These are phyloP conservation scores for Kentomonas sorsogonicus DNA, from an alignment of 208 protist species.

Conservation along the genomic window DNA sequence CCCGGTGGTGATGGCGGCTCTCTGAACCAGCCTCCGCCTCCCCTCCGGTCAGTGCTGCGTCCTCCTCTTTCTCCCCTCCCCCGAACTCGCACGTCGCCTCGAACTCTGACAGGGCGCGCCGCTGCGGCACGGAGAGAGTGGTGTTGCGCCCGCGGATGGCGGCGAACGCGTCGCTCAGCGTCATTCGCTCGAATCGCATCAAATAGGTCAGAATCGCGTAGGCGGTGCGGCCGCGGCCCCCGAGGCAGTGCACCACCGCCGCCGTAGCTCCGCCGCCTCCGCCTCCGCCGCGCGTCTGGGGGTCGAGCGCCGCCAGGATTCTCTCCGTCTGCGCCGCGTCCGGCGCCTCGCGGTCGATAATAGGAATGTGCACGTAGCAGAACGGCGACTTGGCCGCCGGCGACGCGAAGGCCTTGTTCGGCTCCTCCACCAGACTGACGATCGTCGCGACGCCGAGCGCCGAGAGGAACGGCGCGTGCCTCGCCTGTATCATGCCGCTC, in stretches of 20 bases:
- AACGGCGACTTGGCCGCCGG: background rate
- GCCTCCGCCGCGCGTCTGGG: background rate
- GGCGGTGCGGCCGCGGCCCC: slow-evolving; percentile 13
- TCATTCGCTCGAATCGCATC: slow-evolving; percentile 7
- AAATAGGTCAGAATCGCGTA: slow-evolving; percentile 13
- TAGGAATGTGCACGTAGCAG: slow-evolving; percentile 11
- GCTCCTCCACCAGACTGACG: background rate
- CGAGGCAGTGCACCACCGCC: slow-evolving; percentile 16
- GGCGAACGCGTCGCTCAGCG: slow-evolving; percentile 10
- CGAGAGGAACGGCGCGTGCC: too few species aligned
- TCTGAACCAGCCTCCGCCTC: background rate
- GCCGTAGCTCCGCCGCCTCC: too few species aligned
- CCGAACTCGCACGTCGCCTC: background rate
- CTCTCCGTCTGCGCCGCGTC: slow-evolving; percentile 3
- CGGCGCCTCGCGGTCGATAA: slow-evolving; percentile 11
- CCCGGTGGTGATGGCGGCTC: too few species aligned
- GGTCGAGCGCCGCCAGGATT: slow-evolving; percentile 12
- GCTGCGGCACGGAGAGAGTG: slow-evolving; percentile 10
- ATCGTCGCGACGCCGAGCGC: too few species aligned
- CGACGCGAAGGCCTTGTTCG: background rate
- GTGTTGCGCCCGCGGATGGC: slow-evolving; percentile 13
- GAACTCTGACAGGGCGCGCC: slow-evolving; percentile 6
- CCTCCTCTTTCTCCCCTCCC: background rate
- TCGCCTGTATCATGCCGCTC: too few species aligned
- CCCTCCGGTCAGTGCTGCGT: background rate